A percentile compares a stretch with the other conserved stretches of the same genome.
These are phyloP conservation scores for Chloromonas sp. DNA, from an alignment of 163 green algal genomes.

Conservation along the genomic window DNA sequence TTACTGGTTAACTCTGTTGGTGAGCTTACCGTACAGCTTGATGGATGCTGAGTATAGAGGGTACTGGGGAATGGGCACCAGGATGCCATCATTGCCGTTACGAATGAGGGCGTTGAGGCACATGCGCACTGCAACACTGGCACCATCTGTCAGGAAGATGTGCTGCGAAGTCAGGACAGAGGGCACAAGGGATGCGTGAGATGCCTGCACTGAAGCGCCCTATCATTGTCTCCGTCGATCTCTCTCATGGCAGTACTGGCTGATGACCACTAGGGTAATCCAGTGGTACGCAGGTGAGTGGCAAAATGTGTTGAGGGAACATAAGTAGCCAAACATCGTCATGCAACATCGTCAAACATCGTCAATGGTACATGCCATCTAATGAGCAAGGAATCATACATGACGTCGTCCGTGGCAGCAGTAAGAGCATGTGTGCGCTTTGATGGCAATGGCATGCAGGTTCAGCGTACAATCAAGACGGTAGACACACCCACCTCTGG, in stretches of 20 bases:
- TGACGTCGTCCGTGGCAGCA: too few relatives aligned
- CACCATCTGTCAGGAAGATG: conserved; percentile 88
- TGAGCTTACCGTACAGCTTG: conserved; percentile 45
- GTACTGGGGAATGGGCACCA: conserved; percentile 90
- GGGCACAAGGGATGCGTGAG: neutral
- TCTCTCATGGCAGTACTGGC: neutral
- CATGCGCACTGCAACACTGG: conserved; percentile 61
- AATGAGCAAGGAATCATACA: too few relatives aligned
- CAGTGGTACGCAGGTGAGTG: neutral
- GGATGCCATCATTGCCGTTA: conserved; percentile 65
- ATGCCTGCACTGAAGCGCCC: too few relatives aligned
- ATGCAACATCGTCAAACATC: too few relatives aligned
- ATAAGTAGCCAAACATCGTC: too few relatives aligned
- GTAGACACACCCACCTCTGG: conserved; percentile 20
- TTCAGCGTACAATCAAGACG: too few relatives aligned
- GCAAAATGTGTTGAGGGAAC: too few relatives aligned
- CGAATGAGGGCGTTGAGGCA: conserved; percentile 76
- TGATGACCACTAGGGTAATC: neutral
- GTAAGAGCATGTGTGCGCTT: neutral
- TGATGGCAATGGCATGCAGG: conserved; percentile 6
- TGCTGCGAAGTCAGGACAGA: conserved; percentile 27
- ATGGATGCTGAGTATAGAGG: conserved; percentile 73
- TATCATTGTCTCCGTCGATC: neutral
- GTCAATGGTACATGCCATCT: too few relatives aligned
- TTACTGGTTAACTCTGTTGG: too few relatives aligned